Evolutionary conservation across 495 filamentous ascomycete species (phyloP), one percentile per base, ranked within the genome.

Genomic region (Chaetomium fimeti): DNA sequence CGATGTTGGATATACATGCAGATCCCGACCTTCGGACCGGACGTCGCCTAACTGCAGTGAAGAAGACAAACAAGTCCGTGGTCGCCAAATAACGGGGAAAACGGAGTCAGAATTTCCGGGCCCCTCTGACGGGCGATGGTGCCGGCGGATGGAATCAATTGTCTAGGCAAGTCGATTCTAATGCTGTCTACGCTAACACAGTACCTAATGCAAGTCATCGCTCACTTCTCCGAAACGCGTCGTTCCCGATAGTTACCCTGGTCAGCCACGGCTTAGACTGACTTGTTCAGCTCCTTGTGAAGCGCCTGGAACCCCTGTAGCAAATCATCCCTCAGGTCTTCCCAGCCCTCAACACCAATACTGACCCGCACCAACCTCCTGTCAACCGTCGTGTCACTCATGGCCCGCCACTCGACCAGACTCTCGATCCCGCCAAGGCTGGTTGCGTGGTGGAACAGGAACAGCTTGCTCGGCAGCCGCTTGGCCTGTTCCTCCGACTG

Each of bases 401-500:
- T 93, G 27, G 89, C 85, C 60, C 89, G 75, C 89, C 91, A 92
- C 79, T 94, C 91, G 71, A 98, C 90, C 82, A 97, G 77, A 67
- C 89, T 92, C 84, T 98, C 94, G 12, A 98, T 92, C 2, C 93
- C 92, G 5, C 94, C 94, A 7, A 98, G 76, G 74, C 89, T 93
- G 18, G 94, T 98, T 8, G 94, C 93, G 82, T 98, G 94, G 67
- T 96, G 91, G 80, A 97, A 98, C 57, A 92, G 83, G 28, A 82
- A 64, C 71, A 97, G 73, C 77, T 89, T 87, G 69, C 87, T 88
- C 27, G 94, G 94, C 60, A 98, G 73, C 45, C 78, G 75, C 42
- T 82, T 80, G 3, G 94, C 93, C 51, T 84, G 71, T 7, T 76
- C 74, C 68, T 84, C 81, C 5, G 79, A 78, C 63, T 83, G 82